phyloP scores from a whole-genome alignment of 78 protist species.

The Acrasis kona region DNA sequence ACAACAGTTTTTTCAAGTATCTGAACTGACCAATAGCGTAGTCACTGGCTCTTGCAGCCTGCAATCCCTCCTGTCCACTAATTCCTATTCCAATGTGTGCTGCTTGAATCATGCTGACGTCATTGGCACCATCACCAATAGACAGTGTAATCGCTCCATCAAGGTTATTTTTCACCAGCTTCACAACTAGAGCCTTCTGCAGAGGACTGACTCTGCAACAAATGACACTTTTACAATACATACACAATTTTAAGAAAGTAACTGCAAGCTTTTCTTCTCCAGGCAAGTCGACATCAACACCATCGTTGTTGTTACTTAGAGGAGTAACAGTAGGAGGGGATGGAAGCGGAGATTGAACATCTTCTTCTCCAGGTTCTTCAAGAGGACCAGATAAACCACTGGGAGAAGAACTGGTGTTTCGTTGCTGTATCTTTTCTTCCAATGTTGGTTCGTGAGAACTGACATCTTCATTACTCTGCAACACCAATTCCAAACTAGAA shows the following conservation, averaged over 20 bases:
- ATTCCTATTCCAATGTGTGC: slow-evolving; percentile 82
- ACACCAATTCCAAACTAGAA: not conserved
- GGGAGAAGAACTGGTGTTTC: too few relatives aligned
- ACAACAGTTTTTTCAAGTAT: slow-evolving; percentile 51
- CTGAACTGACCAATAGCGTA: slow-evolving; percentile 50
- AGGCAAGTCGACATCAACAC: too few relatives aligned
- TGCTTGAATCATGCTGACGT: slow-evolving; percentile 29
- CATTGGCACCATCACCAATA: slow-evolving; percentile 75
- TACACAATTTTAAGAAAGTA: slow-evolving; percentile 2
- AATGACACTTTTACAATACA: slow-evolving; percentile 18
- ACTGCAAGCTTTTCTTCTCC: too few relatives aligned
- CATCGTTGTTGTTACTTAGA: too few relatives aligned
- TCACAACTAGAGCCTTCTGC: slow-evolving; percentile 62
- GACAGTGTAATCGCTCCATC: slow-evolving; percentile 7
- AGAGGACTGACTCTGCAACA: slow-evolving; percentile 41
- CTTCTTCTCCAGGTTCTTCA: too few relatives aligned
- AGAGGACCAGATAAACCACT: too few relatives aligned
- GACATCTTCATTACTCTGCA: not conserved
- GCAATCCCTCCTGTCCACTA: slow-evolving; percentile 42
- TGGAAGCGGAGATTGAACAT: too few relatives aligned
- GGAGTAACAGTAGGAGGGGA: too few relatives aligned
- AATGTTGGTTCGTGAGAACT: too few relatives aligned
- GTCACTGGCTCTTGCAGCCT: slow-evolving; percentile 66
- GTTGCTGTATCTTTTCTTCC: too few relatives aligned
- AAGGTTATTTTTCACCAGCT: slow-evolving; percentile 10